phyloP scores from a whole-genome alignment of 2,329 filamentous ascomycete genomes.

The Arthrobotrys conoides region DNA sequence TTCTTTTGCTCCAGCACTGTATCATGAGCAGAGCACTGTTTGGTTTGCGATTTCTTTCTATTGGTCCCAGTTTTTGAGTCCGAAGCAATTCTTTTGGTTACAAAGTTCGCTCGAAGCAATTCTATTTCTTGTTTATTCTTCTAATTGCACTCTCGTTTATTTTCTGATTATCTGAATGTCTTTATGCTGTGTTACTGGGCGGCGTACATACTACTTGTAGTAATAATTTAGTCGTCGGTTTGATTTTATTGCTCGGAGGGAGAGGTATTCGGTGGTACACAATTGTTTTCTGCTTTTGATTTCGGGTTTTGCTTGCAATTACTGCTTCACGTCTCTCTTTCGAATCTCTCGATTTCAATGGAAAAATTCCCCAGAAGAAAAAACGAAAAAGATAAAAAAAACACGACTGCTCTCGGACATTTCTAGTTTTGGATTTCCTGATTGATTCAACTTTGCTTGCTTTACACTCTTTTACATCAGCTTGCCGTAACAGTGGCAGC shows the following conservation, averaged over 20 bases:
- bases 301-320: conserved; percentile 19
- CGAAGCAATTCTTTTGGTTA: conserved; percentile 24
- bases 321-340: conserved; percentile 36
- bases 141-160: conserved; percentile 32
- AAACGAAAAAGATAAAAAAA: conserved; percentile 34
- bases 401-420: conserved; percentile 32
- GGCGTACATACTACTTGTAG: conserved; percentile 60
- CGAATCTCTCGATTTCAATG: conserved; percentile 18
- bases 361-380: conserved; percentile 36
- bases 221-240: conserved; percentile 58
- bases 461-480: conserved; percentile 39
- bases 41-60: conserved; percentile 26
- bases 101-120: conserved; percentile 30
- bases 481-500: conserved; percentile 13
- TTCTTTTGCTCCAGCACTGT: conserved; percentile 41
- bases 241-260: conserved; percentile 35
- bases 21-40: conserved; percentile 52
- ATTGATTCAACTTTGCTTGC: conserved; percentile 30
- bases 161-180: conserved; percentile 49
- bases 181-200: conserved; percentile 54
- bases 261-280: conserved; percentile 61
- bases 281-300: conserved; percentile 29
- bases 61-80: conserved; percentile 13
- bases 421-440: conserved; percentile 17
- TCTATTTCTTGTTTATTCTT: conserved; percentile 38